Conservation (phyloP, 768 basidiomycete genomes). For the Suillus occidentalis region DNA sequence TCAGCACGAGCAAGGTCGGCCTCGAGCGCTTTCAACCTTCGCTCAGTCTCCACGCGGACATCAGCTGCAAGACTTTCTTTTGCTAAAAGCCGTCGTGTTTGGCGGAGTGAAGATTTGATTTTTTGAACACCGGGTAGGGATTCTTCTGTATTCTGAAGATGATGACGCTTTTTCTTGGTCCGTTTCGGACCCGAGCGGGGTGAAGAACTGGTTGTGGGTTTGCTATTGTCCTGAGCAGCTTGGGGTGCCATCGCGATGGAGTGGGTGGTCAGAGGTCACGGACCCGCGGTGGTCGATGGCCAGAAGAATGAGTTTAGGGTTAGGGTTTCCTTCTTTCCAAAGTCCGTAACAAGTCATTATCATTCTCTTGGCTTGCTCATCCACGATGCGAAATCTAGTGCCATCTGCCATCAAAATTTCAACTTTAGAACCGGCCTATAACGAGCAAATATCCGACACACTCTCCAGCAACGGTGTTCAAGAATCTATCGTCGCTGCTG, state of each 20-base stretch:
- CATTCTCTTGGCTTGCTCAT: not conserved
- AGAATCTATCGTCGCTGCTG: constrained; percentile 43
- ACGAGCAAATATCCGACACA: constrained; percentile 13
- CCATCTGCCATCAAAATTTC: constrained; percentile 35
- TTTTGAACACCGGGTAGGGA: constrained; percentile 73
- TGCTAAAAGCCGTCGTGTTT: constrained; percentile 78
- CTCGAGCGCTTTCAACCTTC: constrained; percentile 74
- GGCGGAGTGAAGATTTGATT: constrained; percentile 80
- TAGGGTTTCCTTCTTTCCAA: constrained; percentile 12
- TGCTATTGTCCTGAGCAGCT: not conserved
- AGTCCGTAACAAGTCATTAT: not conserved
- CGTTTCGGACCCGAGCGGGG: not conserved
- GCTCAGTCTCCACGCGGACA: constrained; percentile 77
- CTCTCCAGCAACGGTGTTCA: constrained; percentile 22
- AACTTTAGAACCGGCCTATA: constrained; percentile 17
- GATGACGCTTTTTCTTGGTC: constrained; percentile 14
- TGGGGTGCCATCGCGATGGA: not conserved
- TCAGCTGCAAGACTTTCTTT: constrained; percentile 89
- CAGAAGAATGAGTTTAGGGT: constrained; percentile 15
- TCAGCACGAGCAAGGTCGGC: constrained; percentile 69
- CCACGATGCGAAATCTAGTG: constrained; percentile 57
- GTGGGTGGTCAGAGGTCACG: not conserved
- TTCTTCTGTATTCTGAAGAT: constrained; percentile 17
- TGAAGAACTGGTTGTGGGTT: not conserved
- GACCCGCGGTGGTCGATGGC: not conserved